A percentile compares a stretch with the other conserved stretches of the same genome.
phyloP scores from a whole-genome alignment of 768 basidiomycete species.

The Boletus rubescentipes region DNA sequence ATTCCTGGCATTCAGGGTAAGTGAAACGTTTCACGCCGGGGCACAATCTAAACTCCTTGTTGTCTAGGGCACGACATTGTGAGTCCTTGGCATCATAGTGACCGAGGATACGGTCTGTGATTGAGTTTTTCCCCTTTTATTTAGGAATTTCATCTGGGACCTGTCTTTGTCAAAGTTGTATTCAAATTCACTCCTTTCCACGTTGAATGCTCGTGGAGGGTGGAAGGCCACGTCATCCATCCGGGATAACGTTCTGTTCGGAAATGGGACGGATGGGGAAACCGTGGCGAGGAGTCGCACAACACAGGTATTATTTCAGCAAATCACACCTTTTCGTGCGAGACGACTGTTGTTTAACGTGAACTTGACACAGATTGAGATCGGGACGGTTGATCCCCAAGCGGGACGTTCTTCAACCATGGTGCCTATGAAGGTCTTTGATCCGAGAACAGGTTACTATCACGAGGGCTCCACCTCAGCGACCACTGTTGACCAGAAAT shows the following conservation, averaged over 20 bases:
- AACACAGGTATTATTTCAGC: conserved; percentile 2
- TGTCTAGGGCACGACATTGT: conserved; percentile 8
- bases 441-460: not conserved
- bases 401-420: not conserved
- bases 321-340: no score
- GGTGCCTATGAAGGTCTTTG: not conserved
- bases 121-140: not conserved
- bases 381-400: not conserved
- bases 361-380: not conserved
- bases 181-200: conserved; percentile 24
- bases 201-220: conserved; percentile 22
- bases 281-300: not conserved
- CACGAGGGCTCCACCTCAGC: not conserved
- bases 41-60: not conserved
- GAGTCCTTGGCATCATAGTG: not conserved
- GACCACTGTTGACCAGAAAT: no score
- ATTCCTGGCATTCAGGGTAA: conserved; percentile 20
- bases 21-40: not conserved
- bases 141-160: conserved; percentile 25
- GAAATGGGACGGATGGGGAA: not conserved
- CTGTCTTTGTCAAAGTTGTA: conserved; percentile 29
- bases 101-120: not conserved
- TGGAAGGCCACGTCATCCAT: conserved; percentile 12
- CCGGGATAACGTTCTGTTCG: conserved; percentile 13
- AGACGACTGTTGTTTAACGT: no score